Percentiles rank a stretch among this genome's conserved stretches.
These are phyloP conservation scores for Annulohypoxylon moriforme DNA, from an alignment of 495 filamentous ascomycete species.

Conservation along the genomic window DNA sequence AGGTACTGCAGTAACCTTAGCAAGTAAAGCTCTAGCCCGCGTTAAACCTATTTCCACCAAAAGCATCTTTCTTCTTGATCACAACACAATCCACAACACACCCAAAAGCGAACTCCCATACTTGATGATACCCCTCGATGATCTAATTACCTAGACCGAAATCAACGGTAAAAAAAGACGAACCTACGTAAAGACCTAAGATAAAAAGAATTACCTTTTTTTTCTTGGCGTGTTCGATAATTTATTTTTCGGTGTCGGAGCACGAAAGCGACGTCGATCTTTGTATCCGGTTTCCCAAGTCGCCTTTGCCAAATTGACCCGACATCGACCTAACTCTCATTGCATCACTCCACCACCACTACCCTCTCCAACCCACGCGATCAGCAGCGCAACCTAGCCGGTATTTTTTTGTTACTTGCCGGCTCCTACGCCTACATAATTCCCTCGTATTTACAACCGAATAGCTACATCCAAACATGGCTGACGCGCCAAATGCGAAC, in stretches of 20 bases:
- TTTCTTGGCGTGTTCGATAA: constrained; percentile 6
- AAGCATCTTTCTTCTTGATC: constrained; percentile 39
- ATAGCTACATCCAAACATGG: constrained; percentile 58
- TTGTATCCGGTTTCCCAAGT: constrained; percentile 15
- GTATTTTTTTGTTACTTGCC: constrained; percentile 22
- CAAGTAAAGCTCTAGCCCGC: constrained; percentile 34
- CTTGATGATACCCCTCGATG: constrained; percentile 42
- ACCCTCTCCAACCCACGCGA: constrained; percentile 37
- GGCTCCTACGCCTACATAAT: constrained; percentile 19
- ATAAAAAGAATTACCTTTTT: constrained; percentile 8
- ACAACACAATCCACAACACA: constrained; percentile 37
- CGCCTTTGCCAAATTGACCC: constrained; percentile 38
- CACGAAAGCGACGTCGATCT: constrained; percentile 38
- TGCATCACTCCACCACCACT: constrained; percentile 42
- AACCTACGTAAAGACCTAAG: constrained; percentile 13
- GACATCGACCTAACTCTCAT: constrained; percentile 45
- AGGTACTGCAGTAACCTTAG: neutral
- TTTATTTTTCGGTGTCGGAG: constrained; percentile 32
- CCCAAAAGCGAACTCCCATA: constrained; percentile 24
- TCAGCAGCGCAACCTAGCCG: constrained; percentile 33
- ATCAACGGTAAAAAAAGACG: constrained; percentile 18
- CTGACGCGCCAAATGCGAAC: constrained; percentile 69
- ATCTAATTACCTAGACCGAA: constrained; percentile 34
- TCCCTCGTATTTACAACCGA: constrained; percentile 2
- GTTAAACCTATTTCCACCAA: constrained; percentile 45